A percentile compares a stretch with the other conserved stretches of the same genome.
phyloP scores from a whole-genome alignment of 108 stramenopile genomes.

The Nitzschia palea region DNA sequence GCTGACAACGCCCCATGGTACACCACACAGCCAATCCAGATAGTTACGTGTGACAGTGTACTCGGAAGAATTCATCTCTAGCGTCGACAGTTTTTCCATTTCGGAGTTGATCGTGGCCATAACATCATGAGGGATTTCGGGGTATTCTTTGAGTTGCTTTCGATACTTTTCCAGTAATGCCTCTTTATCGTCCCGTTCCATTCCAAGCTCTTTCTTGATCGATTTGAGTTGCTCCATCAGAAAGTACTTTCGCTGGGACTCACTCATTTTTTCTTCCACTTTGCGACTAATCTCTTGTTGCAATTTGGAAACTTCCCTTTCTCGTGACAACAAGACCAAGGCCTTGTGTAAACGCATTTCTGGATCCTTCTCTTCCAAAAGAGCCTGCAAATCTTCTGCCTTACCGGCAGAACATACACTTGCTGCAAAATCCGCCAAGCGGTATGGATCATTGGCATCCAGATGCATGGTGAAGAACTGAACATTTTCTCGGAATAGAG shows the following conservation, averaged over 20 bases:
- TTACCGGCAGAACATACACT: slow-evolving; percentile 81
- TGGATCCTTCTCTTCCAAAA: slow-evolving; percentile 89
- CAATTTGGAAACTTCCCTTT: slow-evolving; percentile 86
- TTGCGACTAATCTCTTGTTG: slow-evolving; percentile 94
- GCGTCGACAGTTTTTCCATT: slow-evolving; percentile 84
- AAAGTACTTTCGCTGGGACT: slow-evolving; percentile 93
- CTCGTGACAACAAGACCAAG: slow-evolving; percentile 87
- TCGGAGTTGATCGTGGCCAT: slow-evolving; percentile 84
- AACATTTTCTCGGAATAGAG: slow-evolving; percentile 93
- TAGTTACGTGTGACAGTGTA: slow-evolving; percentile 96
- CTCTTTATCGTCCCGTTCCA: slow-evolving; percentile 98
- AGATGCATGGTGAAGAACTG: slow-evolving; percentile 83
- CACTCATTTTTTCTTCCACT: slow-evolving; percentile 95
- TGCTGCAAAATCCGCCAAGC: slow-evolving; percentile 95
- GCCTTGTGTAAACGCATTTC: slow-evolving; percentile 90
- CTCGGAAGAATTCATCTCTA: slow-evolving; percentile 96
- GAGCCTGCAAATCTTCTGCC: slow-evolving; percentile 88
- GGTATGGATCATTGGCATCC: slow-evolving; percentile 92
- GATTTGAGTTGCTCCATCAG: slow-evolving; percentile 96
- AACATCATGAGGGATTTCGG: slow-evolving; percentile 72
- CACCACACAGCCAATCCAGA: slow-evolving; percentile 94
- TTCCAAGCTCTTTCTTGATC: slow-evolving; percentile 99
- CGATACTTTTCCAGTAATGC: slow-evolving; percentile 89
- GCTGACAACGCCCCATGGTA: slow-evolving; percentile 90
- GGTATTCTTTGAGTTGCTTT: slow-evolving; percentile 70